Evolutionary conservation across 1,284 basidiomycete species (phyloP).

Genomic region (Laetiporus sulphureus): DNA sequence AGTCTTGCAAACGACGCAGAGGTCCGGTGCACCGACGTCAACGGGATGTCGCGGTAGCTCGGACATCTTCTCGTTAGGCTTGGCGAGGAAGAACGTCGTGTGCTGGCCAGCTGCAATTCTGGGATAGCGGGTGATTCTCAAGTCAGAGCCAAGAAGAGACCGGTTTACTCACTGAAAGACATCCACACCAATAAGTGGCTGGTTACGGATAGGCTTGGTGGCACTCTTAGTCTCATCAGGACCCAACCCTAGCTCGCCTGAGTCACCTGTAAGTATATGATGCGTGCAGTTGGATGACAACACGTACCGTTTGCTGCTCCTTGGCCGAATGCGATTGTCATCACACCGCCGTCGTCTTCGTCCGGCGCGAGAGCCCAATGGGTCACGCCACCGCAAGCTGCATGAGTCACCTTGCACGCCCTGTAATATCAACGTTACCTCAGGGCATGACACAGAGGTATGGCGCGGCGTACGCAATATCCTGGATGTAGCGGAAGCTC

Average conservation of each 20-base stretch:
- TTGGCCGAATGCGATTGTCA: conserved; percentile 87
- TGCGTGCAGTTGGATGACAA: neutral
- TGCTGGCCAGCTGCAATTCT: conserved; percentile 84
- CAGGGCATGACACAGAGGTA: conserved; percentile 2
- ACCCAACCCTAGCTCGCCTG: conserved; percentile 79
- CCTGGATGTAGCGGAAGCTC: conserved; percentile 74
- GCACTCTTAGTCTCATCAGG: conserved; percentile 78
- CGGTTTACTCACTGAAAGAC: conserved; percentile 60
- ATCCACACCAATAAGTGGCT: conserved; percentile 68
- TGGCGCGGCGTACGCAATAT: conserved; percentile 53
- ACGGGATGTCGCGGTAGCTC: conserved; percentile 72
- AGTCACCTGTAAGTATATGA: neutral
- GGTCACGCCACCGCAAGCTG: conserved; percentile 82
- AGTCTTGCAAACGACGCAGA: conserved; percentile 68
- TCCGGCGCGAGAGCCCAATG: conserved; percentile 76
- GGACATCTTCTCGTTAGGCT: conserved; percentile 60
- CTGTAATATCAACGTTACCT: conserved; percentile 27
- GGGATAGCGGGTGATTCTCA: neutral
- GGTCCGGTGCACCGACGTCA: conserved; percentile 61
- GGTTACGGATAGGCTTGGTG: conserved; percentile 75
- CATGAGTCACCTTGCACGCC: conserved; percentile 66
- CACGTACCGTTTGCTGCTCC: conserved; percentile 64
- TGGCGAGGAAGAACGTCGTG: conserved; percentile 76
- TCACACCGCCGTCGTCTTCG: conserved; percentile 54
- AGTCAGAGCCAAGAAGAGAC: neutral